Evolutionary conservation across 2,329 filamentous ascomycete genomes (phyloP), one percentile per base, ranked within the genome.

Genomic region (Cladophialophora bantiana): DNA sequence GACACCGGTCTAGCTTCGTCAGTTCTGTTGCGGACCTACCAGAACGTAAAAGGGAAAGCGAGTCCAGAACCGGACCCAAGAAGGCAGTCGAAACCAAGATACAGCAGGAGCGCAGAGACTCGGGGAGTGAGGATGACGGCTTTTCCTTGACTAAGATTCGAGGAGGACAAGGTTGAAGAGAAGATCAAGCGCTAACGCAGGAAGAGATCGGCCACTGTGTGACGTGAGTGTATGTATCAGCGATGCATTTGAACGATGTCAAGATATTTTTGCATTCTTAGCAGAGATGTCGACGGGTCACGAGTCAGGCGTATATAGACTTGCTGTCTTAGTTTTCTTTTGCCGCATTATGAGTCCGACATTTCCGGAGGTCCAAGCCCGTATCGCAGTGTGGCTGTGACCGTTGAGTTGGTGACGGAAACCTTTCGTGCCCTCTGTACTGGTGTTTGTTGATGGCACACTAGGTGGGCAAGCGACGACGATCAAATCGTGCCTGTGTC

Each of bases 1-100:
- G 78, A 50, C 78, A 78, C 59, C 76, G 80, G 32, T 82, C 80
- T 9, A 78, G 77, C 35, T 83, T 83, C 74, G 80, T 83, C 50
- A 79, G 78, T 59, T 78, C 80, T 15, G 78, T 77, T 18, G 80
- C 81, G n/a, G 75, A 77, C 34, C 77, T 79, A 13, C 80, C 81
- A 40, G 81, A 83, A 65, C 78, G 81, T 66, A 78, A 77, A 64
- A 76, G 79, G 63, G 75, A 78, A 38, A 77, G 68, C 58, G 74
- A 75, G 52, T 68, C 68, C 63, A 77, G 69, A 63, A 65, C 66
- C 42, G 77, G 76, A 69, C 73, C 74, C 53, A 76, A 72, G 61
- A 65, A 78, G 15, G 62, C 64, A 34, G 57, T 48, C 32, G 71
- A 70, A 59, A 59, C 31, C 26, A 67, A 61, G 18, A 56, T 57